Base-by-base conservation (phyloP, 257 asterid genomes). In the Penstemon barbatus region DNA sequence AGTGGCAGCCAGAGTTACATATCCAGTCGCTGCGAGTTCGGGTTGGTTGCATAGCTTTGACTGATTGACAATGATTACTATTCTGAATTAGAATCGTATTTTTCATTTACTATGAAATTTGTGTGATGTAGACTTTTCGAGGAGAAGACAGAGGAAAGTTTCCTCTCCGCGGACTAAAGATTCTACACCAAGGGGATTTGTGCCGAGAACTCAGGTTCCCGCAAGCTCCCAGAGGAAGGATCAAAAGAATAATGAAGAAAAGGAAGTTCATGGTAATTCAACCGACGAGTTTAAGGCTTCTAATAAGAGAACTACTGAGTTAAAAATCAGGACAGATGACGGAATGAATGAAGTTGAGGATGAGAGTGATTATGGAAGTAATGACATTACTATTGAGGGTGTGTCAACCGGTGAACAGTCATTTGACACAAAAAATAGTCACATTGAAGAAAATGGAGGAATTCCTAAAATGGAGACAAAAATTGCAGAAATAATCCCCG, bases 151-250 rank as follows among this genome's bases (percentile, higher is more conserved):
- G 46, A 82, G 83, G 74, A 89, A 82, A 75, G 53, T 40, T 57
- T 79, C 92, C 40, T 74, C 77, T 7, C 82, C 97, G 3, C 81
- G 72, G 72, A 72, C 87, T 65, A 76, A 82, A 57, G 87, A 78
- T 57, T 80, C 95, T 75, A 44, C 78, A 7, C 88, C 88, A 0
- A 85, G 80, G 81, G 96, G 95, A 68, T 89, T 90, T 82, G 60
- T 25, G 80, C 88, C 91, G 3, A 83, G 80, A 78, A 77, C 83
- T 5, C 95, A 79, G 77, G 82, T 77, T 46, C 89, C 95, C 51
- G 61, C 87, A 53, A 82, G 86, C 81, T 81, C 73, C 49, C 89
- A 75, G 80, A 83, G 73, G 79, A 86, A 74, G 78, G 86, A 76
- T 70, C 85, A 77, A 70, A 89, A 88, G 79, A 84, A 72, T 74